Conservation (phyloP, 345 rosid genomes). For the Adansonia digitata region DNA sequence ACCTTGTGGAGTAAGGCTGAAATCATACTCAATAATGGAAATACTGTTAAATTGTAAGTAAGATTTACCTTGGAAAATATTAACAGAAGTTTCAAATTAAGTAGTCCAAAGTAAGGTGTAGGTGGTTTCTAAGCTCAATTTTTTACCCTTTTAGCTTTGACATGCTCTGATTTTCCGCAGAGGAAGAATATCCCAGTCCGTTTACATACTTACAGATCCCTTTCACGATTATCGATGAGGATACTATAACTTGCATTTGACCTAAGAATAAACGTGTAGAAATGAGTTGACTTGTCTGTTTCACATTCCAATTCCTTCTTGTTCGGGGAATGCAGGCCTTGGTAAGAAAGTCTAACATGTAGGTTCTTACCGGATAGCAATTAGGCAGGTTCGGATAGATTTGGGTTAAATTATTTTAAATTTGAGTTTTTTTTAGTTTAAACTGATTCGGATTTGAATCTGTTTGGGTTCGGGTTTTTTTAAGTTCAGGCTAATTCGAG, state of each 20-base stretch:
- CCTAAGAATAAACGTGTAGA: constrained; percentile 87
- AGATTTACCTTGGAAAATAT: background rate
- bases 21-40: background rate
- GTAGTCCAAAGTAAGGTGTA: background rate
- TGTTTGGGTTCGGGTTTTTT: too few species aligned
- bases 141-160: constrained; percentile 72
- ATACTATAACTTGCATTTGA: constrained; percentile 86
- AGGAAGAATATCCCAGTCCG: constrained; percentile 94
- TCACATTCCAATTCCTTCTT: constrained; percentile 88
- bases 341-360: constrained; percentile 77
- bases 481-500: too few species aligned
- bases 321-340: constrained; percentile 84
- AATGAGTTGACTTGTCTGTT: constrained; percentile 85
- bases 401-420: too few species aligned
- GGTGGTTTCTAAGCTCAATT: background rate
- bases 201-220: constrained; percentile 85
- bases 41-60: background rate
- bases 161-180: constrained; percentile 65
- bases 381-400: too few species aligned
- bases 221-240: constrained; percentile 74
- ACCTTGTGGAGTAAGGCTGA: background rate
- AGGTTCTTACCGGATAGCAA: too few species aligned
- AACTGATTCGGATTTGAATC: too few species aligned
- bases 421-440: too few species aligned
- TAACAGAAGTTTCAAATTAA: background rate